These are phyloP conservation scores for Zymoseptoria ardabiliae DNA, from an alignment of 2,329 filamentous ascomycete genomes.

Conservation along the genomic window DNA sequence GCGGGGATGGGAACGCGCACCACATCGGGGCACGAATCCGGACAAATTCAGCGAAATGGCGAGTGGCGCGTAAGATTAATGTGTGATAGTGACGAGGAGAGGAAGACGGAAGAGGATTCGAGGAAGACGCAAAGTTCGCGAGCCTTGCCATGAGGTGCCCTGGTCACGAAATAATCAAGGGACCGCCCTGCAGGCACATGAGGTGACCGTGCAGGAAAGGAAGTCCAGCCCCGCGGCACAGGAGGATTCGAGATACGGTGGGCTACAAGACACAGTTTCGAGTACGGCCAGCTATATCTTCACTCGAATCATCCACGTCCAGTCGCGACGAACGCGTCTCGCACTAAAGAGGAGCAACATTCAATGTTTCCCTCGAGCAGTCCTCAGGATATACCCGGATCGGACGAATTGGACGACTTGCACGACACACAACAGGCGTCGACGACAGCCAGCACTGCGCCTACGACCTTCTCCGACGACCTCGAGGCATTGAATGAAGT, in stretches of 20 bases:
- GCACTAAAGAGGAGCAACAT: not conserved
- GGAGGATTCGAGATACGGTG: not conserved
- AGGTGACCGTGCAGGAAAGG: not conserved
- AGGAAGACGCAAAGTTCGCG: not conserved
- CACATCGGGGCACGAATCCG: not conserved
- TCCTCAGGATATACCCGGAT: constrained; percentile 9
- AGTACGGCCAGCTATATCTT: not conserved
- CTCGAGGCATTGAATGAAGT: constrained; percentile 36
- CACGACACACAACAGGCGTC: constrained; percentile 1
- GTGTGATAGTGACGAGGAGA: not conserved
- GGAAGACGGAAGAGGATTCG: not conserved
- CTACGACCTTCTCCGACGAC: constrained; percentile 22
- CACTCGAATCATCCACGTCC: not conserved
- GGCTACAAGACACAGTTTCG: not conserved
- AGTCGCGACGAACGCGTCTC: not conserved
- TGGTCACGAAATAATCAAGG: not conserved
- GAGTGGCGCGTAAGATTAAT: not conserved
- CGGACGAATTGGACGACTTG: constrained; percentile 12
- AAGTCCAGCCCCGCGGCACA: too few relatives aligned
- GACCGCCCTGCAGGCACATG: not conserved
- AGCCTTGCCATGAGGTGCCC: not conserved
- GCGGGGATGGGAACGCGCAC: not conserved
- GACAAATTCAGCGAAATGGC: not conserved
- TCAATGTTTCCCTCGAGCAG: constrained; percentile 3
- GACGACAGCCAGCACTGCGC: constrained; percentile 5